Percentiles rank a stretch among this genome's conserved stretches.
phyloP scores from a whole-genome alignment of 139 green algal genomes.

The Chlorella sorokiniana region DNA sequence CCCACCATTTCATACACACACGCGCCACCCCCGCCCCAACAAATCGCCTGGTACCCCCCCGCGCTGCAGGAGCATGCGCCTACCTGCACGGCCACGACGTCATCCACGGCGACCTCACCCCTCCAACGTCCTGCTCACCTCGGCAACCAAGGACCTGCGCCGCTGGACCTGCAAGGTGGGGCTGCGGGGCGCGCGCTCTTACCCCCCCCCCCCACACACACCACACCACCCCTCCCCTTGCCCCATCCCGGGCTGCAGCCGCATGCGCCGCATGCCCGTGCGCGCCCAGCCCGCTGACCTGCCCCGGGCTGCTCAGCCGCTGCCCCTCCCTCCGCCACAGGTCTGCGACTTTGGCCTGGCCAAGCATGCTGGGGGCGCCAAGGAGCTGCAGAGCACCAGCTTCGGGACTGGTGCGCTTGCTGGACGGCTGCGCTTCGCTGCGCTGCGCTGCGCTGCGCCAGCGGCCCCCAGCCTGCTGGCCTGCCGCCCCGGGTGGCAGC shows the following conservation, averaged over 20 bases:
- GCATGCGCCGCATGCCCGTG: too few relatives aligned
- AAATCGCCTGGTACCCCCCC: neutral
- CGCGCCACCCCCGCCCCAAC: too few relatives aligned
- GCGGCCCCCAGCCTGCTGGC: neutral
- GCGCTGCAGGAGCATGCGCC: constrained; percentile 48
- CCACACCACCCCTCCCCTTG: too few relatives aligned
- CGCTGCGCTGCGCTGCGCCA: too few relatives aligned
- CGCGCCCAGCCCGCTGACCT: too few relatives aligned
- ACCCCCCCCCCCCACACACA: too few relatives aligned
- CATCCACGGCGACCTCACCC: constrained; percentile 54
- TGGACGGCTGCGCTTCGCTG: neutral
- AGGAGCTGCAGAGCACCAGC: neutral
- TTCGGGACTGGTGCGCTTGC: constrained; percentile 15
- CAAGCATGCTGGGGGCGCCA: neutral
- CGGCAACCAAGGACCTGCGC: constrained; percentile 3
- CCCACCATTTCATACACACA: too few relatives aligned
- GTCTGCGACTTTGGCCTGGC: constrained; percentile 27
- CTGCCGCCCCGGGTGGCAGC: neutral
- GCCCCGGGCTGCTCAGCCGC: neutral
- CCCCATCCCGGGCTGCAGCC: too few relatives aligned
- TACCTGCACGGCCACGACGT: constrained; percentile 68
- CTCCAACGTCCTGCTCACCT: constrained; percentile 13
- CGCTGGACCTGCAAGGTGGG: constrained; percentile 20
- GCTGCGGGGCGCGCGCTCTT: neutral
- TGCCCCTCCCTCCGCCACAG: neutral